Conservation (phyloP, 345 rosid genomes). For the Hibiscus trionum region DNA sequence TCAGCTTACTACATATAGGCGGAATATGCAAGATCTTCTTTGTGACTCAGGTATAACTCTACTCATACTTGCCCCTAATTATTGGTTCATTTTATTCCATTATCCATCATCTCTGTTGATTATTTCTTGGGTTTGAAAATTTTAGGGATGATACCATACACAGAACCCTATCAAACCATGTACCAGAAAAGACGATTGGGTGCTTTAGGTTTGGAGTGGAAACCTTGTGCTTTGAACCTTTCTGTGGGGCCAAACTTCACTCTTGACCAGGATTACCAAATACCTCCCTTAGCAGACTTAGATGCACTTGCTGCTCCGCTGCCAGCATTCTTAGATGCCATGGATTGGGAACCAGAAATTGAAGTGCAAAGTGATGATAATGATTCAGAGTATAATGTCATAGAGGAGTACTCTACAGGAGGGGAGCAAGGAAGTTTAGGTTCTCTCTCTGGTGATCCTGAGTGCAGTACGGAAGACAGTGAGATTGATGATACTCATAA, state of each 20-base stretch:
- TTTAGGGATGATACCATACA: constrained; percentile 84
- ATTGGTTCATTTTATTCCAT: constrained; percentile 10
- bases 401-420: constrained; percentile 68
- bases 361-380: constrained; percentile 70
- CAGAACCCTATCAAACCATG: constrained; percentile 93
- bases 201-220: constrained; percentile 89
- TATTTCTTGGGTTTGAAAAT: constrained; percentile 21
- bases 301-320: constrained; percentile 63
- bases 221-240: constrained; percentile 64
- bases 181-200: constrained; percentile 91
- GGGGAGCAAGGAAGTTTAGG: constrained; percentile 64
- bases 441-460: constrained; percentile 60
- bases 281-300: constrained; percentile 84
- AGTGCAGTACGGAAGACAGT: constrained; percentile 55
- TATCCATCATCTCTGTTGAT: constrained; percentile 8
- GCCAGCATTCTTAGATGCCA: constrained; percentile 72
- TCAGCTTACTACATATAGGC: constrained; percentile 73
- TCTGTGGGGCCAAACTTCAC: constrained; percentile 85
- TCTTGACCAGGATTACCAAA: constrained; percentile 71
- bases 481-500: constrained; percentile 45
- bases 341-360: constrained; percentile 95
- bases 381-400: constrained; percentile 90
- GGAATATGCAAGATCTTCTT: constrained; percentile 97
- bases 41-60: constrained; percentile 81
- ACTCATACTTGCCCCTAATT: constrained; percentile 7